Evolutionary conservation across 129 eudicot genomes (phyloP).

Genomic region (Pittosporum tobira): DNA sequence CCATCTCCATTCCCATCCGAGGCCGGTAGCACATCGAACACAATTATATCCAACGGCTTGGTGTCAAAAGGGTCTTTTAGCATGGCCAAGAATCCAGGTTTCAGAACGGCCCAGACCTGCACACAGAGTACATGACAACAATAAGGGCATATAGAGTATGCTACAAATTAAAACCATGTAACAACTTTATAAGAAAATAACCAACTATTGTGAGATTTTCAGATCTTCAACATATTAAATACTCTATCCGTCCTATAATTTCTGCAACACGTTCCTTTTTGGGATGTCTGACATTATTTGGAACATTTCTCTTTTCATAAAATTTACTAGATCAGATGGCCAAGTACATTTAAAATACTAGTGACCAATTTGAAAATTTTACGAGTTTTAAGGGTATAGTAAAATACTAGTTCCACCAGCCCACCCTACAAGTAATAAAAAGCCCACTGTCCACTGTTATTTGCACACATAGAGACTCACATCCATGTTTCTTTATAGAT

Average conservation of each 20-base stretch:
- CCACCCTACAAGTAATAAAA: conserved; percentile 1
- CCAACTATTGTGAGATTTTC: background rate
- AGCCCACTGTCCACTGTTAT: too few species aligned
- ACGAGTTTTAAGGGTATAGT: too few species aligned
- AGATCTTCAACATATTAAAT: background rate
- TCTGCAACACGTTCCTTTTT: too few species aligned
- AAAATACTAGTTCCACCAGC: background rate
- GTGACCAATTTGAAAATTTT: too few species aligned
- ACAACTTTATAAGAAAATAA: background rate
- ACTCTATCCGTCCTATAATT: too few species aligned
- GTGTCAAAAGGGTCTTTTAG: conserved; percentile 85
- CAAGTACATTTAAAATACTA: too few species aligned
- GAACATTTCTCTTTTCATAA: too few species aligned
- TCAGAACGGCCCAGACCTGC: conserved; percentile 97
- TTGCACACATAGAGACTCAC: too few species aligned
- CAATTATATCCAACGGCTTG: conserved; percentile 79
- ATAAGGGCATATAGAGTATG: background rate
- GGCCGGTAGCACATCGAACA: conserved; percentile 86
- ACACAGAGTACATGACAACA: conserved; percentile 6
- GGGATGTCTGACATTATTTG: too few species aligned
- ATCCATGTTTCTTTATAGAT: conserved; percentile 2
- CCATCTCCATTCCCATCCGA: conserved; percentile 73
- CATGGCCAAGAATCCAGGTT: conserved; percentile 95
- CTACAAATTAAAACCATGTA: background rate
- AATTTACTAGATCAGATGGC: too few species aligned